These are phyloP conservation scores for Paraurostyla sp. DNA, from an alignment of 73 alveolate species.

Conservation along the genomic window DNA sequence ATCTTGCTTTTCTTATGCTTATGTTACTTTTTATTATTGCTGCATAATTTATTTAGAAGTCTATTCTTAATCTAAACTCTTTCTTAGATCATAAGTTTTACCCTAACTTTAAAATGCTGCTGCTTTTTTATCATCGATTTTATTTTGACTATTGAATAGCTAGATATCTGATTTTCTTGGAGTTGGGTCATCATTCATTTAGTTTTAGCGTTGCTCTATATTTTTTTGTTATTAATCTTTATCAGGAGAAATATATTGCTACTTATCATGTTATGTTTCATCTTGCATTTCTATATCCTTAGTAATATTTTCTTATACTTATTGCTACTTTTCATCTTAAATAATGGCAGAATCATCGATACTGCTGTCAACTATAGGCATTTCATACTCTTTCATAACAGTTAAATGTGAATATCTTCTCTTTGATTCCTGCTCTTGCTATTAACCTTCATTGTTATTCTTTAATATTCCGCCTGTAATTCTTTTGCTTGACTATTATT, in stretches of 20 bases:
- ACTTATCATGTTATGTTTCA: neutral
- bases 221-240: neutral
- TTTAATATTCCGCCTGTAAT: slow-evolving; percentile 19
- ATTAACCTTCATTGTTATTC: neutral
- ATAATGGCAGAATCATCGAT: neutral
- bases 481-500: neutral
- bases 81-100: slow-evolving; percentile 11
- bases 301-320: neutral
- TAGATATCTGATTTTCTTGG: slow-evolving; percentile 26
- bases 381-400: slow-evolving; percentile 37
- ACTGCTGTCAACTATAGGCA: slow-evolving; percentile 24
- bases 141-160: neutral
- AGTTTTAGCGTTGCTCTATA: neutral
- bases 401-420: slow-evolving; percentile 24
- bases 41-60: too few relatives aligned
- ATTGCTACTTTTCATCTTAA: too few relatives aligned
- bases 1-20: too few relatives aligned
- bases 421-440: neutral
- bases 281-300: slow-evolving; percentile 10
- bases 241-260: neutral
- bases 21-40: too few relatives aligned
- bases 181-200: slow-evolving; percentile 33
- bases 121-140: neutral
- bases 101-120: neutral
- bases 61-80: neutral